phyloP scores from a whole-genome alignment of 2,329 filamentous ascomycete genomes.

The Alternaria ethzedia region DNA sequence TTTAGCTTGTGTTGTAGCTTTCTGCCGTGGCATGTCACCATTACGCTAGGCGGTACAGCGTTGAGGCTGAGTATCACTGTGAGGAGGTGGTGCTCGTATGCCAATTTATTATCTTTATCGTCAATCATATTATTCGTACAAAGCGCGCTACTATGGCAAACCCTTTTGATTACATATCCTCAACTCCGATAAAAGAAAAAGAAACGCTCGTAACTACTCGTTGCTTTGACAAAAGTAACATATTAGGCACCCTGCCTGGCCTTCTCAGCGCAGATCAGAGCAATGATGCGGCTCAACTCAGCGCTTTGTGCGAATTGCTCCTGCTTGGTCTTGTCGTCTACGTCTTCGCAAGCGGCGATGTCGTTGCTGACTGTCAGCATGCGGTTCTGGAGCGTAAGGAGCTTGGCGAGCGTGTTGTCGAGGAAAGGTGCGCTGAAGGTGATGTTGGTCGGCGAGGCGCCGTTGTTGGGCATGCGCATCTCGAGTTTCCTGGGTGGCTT shows the following conservation, averaged over 20 bases:
- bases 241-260: conserved; percentile 53
- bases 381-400: conserved; percentile 56
- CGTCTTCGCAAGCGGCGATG: conserved; percentile 53
- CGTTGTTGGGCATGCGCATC: conserved; percentile 52
- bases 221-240: not conserved
- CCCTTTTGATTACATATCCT: not conserved
- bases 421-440: conserved; percentile 61
- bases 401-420: conserved; percentile 59
- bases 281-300: conserved; percentile 58
- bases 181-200: not conserved
- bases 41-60: not conserved
- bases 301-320: conserved; percentile 59
- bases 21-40: not conserved
- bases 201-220: not conserved
- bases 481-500: conserved; percentile 58
- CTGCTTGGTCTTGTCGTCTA: conserved; percentile 56
- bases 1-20: not conserved
- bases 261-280: conserved; percentile 60
- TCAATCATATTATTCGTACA: conserved; percentile 11
- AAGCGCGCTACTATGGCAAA: not conserved
- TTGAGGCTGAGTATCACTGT: not conserved
- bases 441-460: conserved; percentile 47
- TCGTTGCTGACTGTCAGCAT: conserved; percentile 58
- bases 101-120: not conserved
- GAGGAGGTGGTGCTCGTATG: not conserved